Evolutionary conservation across 2,329 filamentous ascomycete genomes (phyloP), one percentile per base, ranked within the genome.

Genomic region (Botryotinia convoluta): DNA sequence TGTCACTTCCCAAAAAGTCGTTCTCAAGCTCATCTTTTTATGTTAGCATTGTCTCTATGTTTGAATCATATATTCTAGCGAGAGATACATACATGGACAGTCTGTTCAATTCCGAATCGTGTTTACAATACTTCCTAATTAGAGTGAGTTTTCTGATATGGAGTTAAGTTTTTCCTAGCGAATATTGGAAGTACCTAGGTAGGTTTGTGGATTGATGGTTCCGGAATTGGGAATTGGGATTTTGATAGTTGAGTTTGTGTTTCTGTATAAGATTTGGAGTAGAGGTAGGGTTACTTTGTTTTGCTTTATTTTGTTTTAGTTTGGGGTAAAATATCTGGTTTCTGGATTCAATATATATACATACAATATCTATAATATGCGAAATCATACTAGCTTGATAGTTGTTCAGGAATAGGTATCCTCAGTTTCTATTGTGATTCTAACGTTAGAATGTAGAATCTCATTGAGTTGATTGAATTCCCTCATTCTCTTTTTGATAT

Each of bases 61-160:
- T 7, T 29, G 18, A n/a, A 7, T n/a, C n/a, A 1, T 29, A n/a
- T 18, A 1, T 16, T 29, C n/a, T 4, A 29, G 0, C 14, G 7
- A 29, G n/a, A 18, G n/a, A 57, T 18, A 12, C 4, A 7, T 54
- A n/a, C 14, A 16, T 1, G 12, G 2, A n/a, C 10, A 3, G 26
- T 7, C 4, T 7, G 26, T 54, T n/a, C 0, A 16, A 1, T 54
- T n/a, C 22, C 12, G 26, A 1, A 54, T 16, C 4, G 48, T n/a
- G 0, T 14, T 54, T n/a, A 5, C 22, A 12, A 26, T 51, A 14
- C 4, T 51, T 51, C 4, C 4, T 14, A 10, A 14, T 14, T 6
- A 10, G 10, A 7, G 26, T 54, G 10, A 26, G 42, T 6, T 44
- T 44, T 44, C 16, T 44, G 44, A 6, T 18, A 16, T 22, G 44